These are phyloP conservation scores for Syncephalastrum sp. DNA, from an alignment of 371 early-diverging fungal species.

Conservation along the genomic window DNA sequence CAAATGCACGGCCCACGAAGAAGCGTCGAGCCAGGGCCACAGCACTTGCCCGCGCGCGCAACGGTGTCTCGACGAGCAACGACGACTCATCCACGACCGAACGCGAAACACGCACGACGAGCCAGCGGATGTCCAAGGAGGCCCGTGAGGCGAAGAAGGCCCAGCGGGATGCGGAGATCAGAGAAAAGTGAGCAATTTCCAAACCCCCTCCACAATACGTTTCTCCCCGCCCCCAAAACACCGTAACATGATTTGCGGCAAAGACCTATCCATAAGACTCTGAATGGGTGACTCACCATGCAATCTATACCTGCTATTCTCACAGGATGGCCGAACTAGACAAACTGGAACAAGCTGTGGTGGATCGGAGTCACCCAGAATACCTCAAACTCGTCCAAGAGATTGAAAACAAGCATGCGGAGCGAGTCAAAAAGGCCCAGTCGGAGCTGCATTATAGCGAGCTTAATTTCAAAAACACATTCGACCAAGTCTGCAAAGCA, in stretches of 20 bases:
- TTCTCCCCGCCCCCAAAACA: too few species aligned
- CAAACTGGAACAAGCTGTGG: slow-evolving; percentile 21
- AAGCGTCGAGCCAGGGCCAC: too few species aligned
- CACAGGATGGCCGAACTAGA: slow-evolving; percentile 25
- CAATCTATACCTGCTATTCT: neutral
- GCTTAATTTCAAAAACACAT: slow-evolving; percentile 13
- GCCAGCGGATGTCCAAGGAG: slow-evolving; percentile 26
- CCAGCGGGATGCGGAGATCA: slow-evolving; percentile 20
- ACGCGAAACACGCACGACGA: slow-evolving; percentile 25
- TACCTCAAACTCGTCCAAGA: slow-evolving; percentile 19
- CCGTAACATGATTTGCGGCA: too few species aligned
- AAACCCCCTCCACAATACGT: too few species aligned
- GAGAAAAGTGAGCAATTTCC: slow-evolving; percentile 19
- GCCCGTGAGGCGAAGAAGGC: slow-evolving; percentile 28
- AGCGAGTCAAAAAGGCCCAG: slow-evolving; percentile 12
- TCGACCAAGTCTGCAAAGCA: slow-evolving; percentile 19
- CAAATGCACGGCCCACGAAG: too few species aligned
- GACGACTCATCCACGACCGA: slow-evolving; percentile 11
- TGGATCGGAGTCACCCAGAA: slow-evolving; percentile 21
- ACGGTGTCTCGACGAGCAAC: neutral
- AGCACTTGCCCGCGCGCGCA: too few species aligned
- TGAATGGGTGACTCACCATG: neutral
- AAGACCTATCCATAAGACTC: too few species aligned
- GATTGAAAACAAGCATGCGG: slow-evolving; percentile 23
- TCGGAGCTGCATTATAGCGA: slow-evolving; percentile 8